Evolutionary conservation across 176 grass and related monocot genomes (phyloP).

Genomic region (Carex cristatella): DNA sequence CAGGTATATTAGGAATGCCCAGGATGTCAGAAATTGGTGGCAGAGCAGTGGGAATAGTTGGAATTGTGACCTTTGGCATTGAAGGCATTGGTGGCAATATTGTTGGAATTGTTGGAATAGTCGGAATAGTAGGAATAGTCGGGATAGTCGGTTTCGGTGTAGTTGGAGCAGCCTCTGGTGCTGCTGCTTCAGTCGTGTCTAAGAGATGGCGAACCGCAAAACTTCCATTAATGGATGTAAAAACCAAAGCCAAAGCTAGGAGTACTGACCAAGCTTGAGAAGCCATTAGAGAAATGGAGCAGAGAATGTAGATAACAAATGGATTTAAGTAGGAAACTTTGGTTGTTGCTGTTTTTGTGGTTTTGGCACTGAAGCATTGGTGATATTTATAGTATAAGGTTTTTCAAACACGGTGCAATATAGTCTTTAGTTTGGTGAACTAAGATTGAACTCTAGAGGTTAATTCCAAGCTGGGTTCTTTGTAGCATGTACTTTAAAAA

Average conservation of each 20-base stretch:
- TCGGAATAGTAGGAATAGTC: constrained; percentile 34
- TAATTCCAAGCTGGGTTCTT: neutral
- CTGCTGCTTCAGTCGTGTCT: constrained; percentile 34
- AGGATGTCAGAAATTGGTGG: no score
- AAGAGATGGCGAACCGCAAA: constrained; percentile 46
- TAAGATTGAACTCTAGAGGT: neutral
- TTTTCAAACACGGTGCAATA: neutral
- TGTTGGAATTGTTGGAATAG: neutral
- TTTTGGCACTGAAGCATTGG: neutral
- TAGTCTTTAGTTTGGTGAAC: constrained; percentile 9
- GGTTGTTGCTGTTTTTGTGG: neutral
- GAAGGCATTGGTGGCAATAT: neutral
- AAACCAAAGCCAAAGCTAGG: constrained; percentile 38
- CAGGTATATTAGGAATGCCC: neutral
- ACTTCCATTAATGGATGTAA: constrained; percentile 40
- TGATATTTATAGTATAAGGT: constrained; percentile 4
- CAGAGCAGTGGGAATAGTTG: neutral
- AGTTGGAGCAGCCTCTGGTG: constrained; percentile 36
- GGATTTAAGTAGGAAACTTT: neutral
- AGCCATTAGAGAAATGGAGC: constrained; percentile 34
- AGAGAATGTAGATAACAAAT: neutral
- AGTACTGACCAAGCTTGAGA: constrained; percentile 19
- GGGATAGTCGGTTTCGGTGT: constrained; percentile 27
- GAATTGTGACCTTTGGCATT: neutral
- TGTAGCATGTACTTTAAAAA: neutral